Base-by-base conservation (phyloP, 1,284 basidiomycete species). In the Moesziomyces antarcticus region DNA sequence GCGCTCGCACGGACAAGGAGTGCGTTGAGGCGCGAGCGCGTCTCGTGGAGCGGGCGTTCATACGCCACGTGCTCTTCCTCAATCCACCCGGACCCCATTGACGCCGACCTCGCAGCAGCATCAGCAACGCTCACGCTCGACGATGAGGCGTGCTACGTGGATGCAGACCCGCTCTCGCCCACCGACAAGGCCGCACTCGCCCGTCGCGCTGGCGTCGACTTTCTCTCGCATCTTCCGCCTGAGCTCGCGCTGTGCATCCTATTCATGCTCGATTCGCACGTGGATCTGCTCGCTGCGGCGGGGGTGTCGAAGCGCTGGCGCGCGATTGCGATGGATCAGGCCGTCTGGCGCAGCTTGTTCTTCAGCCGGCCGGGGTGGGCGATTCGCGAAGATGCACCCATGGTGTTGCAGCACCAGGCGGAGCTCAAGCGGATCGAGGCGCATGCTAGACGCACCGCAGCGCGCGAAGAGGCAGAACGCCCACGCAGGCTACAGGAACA, bases 241-340 rank as follows among this genome's bases (percentile, higher is more conserved):
- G 78, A 79, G 46, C 58, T 79, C 25, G 59, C 75, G 11, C 50
- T 77, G 22, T 67, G 55, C 47, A 76, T 78, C 48, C 42, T 78
- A 14, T 57, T 49, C 21, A 33, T 56, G 16, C 59, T 79, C 9
- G 25, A 50, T 14, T 44, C 56, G 5, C 62, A 65, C 22, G 22
- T 9, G 7, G 78, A 79, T 16, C 18, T 79, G 25, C 47, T 73
- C 9, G 46, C 60, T 4, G 58, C 46, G 10, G 43, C 64, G 11
- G 41, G 42, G 5, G 78, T 79, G 8, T 60, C 61, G 13, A 58
- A 56, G 24, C 25, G 48, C 20, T 79, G 75, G 75, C 42, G 73
- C n/a, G 33, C 40, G 3, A 9, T 73, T 7, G 72, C 70, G 3
- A 44, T 60, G 62, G 67, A 74, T 22, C 57, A 59, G 41, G 37